Evolutionary conservation across 768 basidiomycete species (phyloP), one percentile per base, ranked within the genome.

Genomic region (Pholiota molesta): DNA sequence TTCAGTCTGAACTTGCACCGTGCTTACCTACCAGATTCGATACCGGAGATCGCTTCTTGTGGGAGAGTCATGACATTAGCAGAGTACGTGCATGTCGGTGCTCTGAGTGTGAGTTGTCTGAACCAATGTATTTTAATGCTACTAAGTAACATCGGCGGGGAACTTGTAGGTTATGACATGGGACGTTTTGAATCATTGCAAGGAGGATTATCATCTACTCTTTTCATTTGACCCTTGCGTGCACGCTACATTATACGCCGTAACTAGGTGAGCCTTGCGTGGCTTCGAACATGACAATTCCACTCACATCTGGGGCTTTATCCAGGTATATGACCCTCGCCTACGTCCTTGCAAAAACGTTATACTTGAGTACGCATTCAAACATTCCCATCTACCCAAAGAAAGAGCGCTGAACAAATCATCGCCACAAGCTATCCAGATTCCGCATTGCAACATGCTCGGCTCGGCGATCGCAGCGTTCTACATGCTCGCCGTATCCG

Each of bases 161-260:
- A 17, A 26, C n/a, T 7, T 60, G 28, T 23, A 60, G 59, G 59
- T 60, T 45, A 29, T 60, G 37, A 53, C 54, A 40, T 60, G 59
- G 59, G 59, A 60, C n/a, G 40, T 60, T 17, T 33, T 33, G 28
- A 60, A 33, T 29, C 28, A 60, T 16, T 9, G 45, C 14, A 52
- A 44, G 31, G 28, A 31, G 11, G 59, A 60, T 19, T 60, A 42
- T 51, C n/a, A 44, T 26, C 21, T 58, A 21, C 47, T 58, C n/a
- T 45, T 58, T 21, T 58, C 47, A 3, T 31, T 51, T 52, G 47
- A 49, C 4, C 49, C 49, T n/a, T 58, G 57, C 21, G n/a, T 19
- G 9, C 33, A 58, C 14, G 35, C 19, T 16, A 31, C 23, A 2
- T 49, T 60, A 9, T 54, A 54, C 19, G 23, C 39, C 19, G 5